Evolutionary conservation across 2,329 filamentous ascomycete species (phyloP).

Genomic region (Colletotrichum shisoi): DNA sequence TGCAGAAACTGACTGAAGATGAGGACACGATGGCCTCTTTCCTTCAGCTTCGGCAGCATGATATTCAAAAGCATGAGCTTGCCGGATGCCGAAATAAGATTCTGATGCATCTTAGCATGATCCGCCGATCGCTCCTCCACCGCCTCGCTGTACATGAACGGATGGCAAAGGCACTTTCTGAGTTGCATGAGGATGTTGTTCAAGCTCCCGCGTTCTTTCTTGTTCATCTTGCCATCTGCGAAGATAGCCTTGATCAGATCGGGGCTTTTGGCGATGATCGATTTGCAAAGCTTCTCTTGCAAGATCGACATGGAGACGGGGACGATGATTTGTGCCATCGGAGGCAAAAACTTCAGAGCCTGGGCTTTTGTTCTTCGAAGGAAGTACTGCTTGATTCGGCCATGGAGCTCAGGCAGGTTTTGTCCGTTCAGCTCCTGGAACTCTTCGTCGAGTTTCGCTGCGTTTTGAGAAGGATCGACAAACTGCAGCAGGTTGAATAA

Average conservation of each 20-base stretch:
- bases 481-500: constrained; percentile 98
- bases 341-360: constrained; percentile 88
- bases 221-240: constrained; percentile 70
- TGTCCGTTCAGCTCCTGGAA: constrained; percentile 83
- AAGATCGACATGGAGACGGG: constrained; percentile 94
- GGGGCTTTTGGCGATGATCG: constrained; percentile 89
- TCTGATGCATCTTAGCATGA: constrained; percentile 71
- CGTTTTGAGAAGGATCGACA: constrained; percentile 75
- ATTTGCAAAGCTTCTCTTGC: constrained; percentile 93
- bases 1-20: constrained; percentile 96
- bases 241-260: constrained; percentile 89
- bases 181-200: constrained; percentile 97
- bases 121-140: constrained; percentile 83
- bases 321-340: constrained; percentile 93
- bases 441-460: constrained; percentile 75
- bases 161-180: constrained; percentile 92
- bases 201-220: constrained; percentile 77
- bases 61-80: constrained; percentile 86
- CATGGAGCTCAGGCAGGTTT: constrained; percentile 81
- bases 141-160: constrained; percentile 88
- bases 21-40: constrained; percentile 86
- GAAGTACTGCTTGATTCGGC: constrained; percentile 78
- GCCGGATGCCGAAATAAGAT: constrained; percentile 87
- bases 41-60: constrained; percentile 85
- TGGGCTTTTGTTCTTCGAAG: constrained; percentile 83